phyloP scores from a whole-genome alignment of 495 filamentous ascomycete genomes.

The Rhypophila decipiens region DNA sequence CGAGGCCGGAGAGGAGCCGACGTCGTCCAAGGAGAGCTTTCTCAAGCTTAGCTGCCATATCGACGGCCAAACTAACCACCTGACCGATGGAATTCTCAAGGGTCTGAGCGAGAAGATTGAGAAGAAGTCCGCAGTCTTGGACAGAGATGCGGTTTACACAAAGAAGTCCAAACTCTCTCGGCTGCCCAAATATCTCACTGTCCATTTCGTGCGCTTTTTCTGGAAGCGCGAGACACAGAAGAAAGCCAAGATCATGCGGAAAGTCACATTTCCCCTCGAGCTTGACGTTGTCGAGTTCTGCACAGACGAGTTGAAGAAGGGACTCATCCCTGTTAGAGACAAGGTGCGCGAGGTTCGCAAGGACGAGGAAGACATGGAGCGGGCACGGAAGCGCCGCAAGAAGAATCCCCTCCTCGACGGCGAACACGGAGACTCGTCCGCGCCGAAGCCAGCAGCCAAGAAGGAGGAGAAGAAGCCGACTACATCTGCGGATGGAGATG shows the following conservation, averaged over 20 bases:
- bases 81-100: slow-evolving; percentile 76
- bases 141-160: slow-evolving; percentile 73
- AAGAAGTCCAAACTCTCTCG: slow-evolving; percentile 84
- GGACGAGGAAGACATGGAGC: slow-evolving; percentile 84
- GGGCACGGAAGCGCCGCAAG: slow-evolving; percentile 82
- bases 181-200: slow-evolving; percentile 88
- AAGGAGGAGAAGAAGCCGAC: slow-evolving; percentile 34
- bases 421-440: slow-evolving; percentile 11
- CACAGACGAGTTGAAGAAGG: slow-evolving; percentile 76
- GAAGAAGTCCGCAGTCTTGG: slow-evolving; percentile 75
- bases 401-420: slow-evolving; percentile 42
- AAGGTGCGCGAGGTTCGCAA: slow-evolving; percentile 94
- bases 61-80: slow-evolving; percentile 73
- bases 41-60: slow-evolving; percentile 96
- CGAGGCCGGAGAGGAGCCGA: slow-evolving; percentile 68
- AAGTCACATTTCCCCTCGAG: slow-evolving; percentile 91
- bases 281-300: slow-evolving; percentile 93
- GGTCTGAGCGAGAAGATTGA: slow-evolving; percentile 84
- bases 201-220: slow-evolving; percentile 97
- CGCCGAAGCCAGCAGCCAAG: slow-evolving; percentile 2
- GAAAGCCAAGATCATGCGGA: slow-evolving; percentile 99
- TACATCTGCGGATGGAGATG: slow-evolving; percentile 49
- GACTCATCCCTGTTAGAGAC: slow-evolving; percentile 83
- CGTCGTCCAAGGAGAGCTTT: slow-evolving; percentile 63
- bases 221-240: slow-evolving; percentile 93